A percentile compares a stretch with the other conserved stretches of the same genome.
Conservation (phyloP, 2,329 filamentous ascomycete species). For the Calonectria pseudoreteaudii region DNA sequence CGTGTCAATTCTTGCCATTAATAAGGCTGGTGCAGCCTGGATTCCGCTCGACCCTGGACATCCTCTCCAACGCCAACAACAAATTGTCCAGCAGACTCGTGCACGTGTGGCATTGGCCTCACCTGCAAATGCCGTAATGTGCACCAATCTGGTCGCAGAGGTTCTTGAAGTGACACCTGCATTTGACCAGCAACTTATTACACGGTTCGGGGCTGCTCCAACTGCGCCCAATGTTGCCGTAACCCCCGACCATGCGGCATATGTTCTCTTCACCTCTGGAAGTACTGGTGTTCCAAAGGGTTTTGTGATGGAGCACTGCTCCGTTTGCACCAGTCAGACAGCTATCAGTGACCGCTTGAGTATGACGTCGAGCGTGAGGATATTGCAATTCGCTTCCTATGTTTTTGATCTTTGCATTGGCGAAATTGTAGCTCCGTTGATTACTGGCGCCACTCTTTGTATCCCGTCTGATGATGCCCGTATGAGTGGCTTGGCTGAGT, state of each 20-base stretch:
- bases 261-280: constrained; percentile 15
- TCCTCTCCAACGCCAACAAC: not conserved
- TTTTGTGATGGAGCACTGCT: constrained; percentile 28
- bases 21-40: constrained; percentile 3
- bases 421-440: not conserved
- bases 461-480: constrained; percentile 2
- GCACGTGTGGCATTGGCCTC: not conserved
- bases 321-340: constrained; percentile 6
- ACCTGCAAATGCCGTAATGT: constrained; percentile 9
- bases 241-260: not conserved
- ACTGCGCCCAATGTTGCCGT: not conserved
- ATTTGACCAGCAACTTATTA: not conserved
- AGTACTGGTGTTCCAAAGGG: constrained; percentile 3
- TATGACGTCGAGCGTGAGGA: not conserved
- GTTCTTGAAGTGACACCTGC: not conserved
- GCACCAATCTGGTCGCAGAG: not conserved
- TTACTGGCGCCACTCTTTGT: not conserved
- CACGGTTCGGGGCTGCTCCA: not conserved
- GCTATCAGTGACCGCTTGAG: not conserved
- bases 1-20: constrained; percentile 1
- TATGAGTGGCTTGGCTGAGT: not conserved
- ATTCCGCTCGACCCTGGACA: not conserved
- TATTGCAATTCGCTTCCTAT: constrained; percentile 6
- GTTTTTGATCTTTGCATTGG: constrained; percentile 10
- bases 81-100: constrained; percentile 6